Percentiles rank a stretch among this genome's conserved stretches.
Conservation (phyloP, 148 eudicot genomes). For the Fallopia convolvulus region DNA sequence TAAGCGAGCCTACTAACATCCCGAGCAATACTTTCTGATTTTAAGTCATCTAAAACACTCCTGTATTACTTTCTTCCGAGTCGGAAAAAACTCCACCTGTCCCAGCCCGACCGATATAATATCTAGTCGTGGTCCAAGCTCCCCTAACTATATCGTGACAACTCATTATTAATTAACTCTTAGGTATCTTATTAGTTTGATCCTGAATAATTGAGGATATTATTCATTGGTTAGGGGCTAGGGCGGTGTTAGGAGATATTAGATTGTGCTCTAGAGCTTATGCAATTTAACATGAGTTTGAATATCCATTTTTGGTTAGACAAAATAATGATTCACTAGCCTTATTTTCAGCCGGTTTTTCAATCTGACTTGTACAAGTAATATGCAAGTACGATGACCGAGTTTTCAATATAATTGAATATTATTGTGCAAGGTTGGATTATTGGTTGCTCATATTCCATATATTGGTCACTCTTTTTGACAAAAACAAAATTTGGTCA, state of each 20-base stretch:
- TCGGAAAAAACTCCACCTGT: no score
- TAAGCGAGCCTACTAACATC: no score
- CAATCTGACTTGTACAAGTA: no score
- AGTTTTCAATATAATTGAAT: not conserved
- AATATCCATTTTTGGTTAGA: no score
- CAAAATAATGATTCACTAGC: no score
- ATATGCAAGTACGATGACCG: no score
- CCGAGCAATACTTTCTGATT: no score
- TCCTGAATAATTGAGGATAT: not conserved
- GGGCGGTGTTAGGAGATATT: not conserved
- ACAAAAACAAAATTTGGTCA: not conserved
- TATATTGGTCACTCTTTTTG: not conserved
- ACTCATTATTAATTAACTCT: not conserved
- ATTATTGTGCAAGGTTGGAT: not conserved
- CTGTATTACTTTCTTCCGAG: no score
- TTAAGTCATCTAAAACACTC: no score
- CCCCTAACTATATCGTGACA: not conserved
- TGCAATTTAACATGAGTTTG: no score
- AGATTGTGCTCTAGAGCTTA: not conserved
- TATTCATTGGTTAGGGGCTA: not conserved
- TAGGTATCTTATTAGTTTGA: not conserved
- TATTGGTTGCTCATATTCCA: not conserved
- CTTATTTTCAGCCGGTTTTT: no score
- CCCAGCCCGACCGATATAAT: no score
- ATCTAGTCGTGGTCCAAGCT: not conserved